These are phyloP conservation scores for Trichoderma sp. DNA, from an alignment of 2,329 filamentous ascomycete genomes.

Conservation along the genomic window DNA sequence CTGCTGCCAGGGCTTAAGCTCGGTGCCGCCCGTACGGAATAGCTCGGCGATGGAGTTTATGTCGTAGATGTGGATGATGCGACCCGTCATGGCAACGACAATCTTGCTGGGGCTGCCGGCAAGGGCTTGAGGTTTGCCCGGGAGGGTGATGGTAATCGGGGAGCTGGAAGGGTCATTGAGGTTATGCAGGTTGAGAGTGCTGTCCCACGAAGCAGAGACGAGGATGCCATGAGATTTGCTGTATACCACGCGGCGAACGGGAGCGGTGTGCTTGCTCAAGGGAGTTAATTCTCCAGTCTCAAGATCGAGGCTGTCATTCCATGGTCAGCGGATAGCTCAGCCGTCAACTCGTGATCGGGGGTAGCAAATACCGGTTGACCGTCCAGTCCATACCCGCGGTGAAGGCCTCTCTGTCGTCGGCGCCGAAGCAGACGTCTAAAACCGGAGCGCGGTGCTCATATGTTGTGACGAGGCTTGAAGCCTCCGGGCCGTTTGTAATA, in stretches of 20 bases:
- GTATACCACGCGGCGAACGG: slow-evolving; percentile 82
- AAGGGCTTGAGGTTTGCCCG: slow-evolving; percentile 85
- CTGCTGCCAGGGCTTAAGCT: slow-evolving; percentile 80
- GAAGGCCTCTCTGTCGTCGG: slow-evolving; percentile 77
- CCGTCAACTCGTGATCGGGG: background rate
- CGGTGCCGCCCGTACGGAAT: slow-evolving; percentile 43
- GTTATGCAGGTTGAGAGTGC: slow-evolving; percentile 80
- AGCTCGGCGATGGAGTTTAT: slow-evolving; percentile 62
- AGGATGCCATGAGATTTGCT: slow-evolving; percentile 72
- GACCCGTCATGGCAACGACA: slow-evolving; percentile 92
- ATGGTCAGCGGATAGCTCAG: background rate
- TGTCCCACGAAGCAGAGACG: slow-evolving; percentile 91
- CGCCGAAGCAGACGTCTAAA: slow-evolving; percentile 87
- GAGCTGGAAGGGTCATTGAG: slow-evolving; percentile 48
- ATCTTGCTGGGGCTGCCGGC: slow-evolving; percentile 74
- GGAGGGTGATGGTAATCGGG: slow-evolving; percentile 67
- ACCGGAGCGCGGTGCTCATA: slow-evolving; percentile 83
- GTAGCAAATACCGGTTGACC: slow-evolving; percentile 61
- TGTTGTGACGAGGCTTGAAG: slow-evolving; percentile 58
- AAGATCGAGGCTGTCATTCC: slow-evolving; percentile 57
- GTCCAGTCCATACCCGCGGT: slow-evolving; percentile 83
- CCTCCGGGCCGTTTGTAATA: slow-evolving; percentile 56
- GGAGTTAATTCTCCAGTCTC: slow-evolving; percentile 67
- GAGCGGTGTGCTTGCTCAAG: slow-evolving; percentile 73
- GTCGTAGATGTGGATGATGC: slow-evolving; percentile 93